A percentile compares a stretch with the other conserved stretches of the same genome.
Conservation (phyloP, 2,329 filamentous ascomycete species). For the Amesomyces nigricolor region DNA sequence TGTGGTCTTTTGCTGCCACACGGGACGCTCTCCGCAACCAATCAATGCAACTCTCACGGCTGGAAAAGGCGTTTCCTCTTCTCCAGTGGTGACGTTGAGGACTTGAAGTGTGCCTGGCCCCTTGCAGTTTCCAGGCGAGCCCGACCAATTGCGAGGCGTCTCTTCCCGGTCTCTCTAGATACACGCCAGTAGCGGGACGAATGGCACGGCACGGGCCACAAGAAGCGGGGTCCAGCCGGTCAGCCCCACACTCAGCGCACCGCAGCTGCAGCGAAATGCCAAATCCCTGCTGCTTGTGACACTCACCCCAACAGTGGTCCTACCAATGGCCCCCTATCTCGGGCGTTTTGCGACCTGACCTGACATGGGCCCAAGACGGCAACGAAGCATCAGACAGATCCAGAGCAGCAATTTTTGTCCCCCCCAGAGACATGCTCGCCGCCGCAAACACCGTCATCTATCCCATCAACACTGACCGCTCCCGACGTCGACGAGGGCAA, state of each 20-base stretch:
- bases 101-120: slow-evolving; percentile 12
- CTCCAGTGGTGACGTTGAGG: slow-evolving; percentile 3
- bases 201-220: slow-evolving; percentile 1
- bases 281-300: slow-evolving; percentile 15
- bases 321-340: slow-evolving; percentile 26
- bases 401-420: slow-evolving; percentile 19
- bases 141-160: slow-evolving; percentile 7
- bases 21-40: slow-evolving; percentile 3
- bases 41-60: background rate
- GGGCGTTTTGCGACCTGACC: slow-evolving; percentile 27
- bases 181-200: slow-evolving; percentile 7
- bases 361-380: slow-evolving; percentile 20
- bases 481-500: slow-evolving; percentile 7
- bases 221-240: slow-evolving; percentile 9
- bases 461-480: slow-evolving; percentile 12
- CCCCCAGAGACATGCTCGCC: background rate
- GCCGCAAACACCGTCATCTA: background rate
- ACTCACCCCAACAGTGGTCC: slow-evolving; percentile 20
- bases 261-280: background rate
- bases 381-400: slow-evolving; percentile 17
- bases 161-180: background rate
- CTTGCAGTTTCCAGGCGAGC: slow-evolving; percentile 25
- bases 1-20: slow-evolving; percentile 10
- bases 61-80: background rate
- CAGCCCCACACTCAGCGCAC: background rate